Base-by-base conservation (phyloP, 495 filamentous ascomycete species). In the Hypoxylon lenormandii region DNA sequence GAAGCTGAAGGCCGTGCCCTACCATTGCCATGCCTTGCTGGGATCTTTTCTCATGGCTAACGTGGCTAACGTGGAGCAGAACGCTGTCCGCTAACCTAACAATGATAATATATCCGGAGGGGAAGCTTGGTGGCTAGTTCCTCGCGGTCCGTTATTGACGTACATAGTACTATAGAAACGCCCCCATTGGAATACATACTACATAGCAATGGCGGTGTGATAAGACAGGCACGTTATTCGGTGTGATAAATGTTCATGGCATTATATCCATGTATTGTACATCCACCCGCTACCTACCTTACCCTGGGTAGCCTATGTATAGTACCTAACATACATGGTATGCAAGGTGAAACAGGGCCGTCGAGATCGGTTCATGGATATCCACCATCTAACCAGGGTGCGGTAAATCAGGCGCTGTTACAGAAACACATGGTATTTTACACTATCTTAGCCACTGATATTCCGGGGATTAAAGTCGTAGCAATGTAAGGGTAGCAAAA, bases 181-280 rank as follows among this genome's bases (percentile, higher is more conserved):
- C n/a, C n/a, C 49, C 30, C 30, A 33, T 33, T 33, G 30, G 6
- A 33, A 38, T 62, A n/a, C n/a, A n/a, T n/a, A n/a, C n/a, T n/a
- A n/a, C n/a, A n/a, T n/a, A n/a, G n/a, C n/a, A 62, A 62, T 70
- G 57, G 68, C 68, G 68, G 68, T 70, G 68, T 65, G 61, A 66
- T 70, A 65, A 36, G 68, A 62, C 47, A 38, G 26, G 38, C 15
- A 42, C 38, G 15, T n/a, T 1, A 42, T 42, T 33, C 38, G 38
- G 42, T 19, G 42, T 45, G 42, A 45, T 45, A 45, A 45, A 42
- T 5, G 40, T 43, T 7, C 37, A 45, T 28, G 3, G 26, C 7
- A 7, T 33, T 33, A 33, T 33, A 33, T 33, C 47, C 26, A 26
- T 28, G 47, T 50, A 50, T 30, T 28, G 23, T 51, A 51, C 12